Base-by-base conservation (phyloP, 495 filamentous ascomycete species). In the Recurvomyces mirabilis region DNA sequence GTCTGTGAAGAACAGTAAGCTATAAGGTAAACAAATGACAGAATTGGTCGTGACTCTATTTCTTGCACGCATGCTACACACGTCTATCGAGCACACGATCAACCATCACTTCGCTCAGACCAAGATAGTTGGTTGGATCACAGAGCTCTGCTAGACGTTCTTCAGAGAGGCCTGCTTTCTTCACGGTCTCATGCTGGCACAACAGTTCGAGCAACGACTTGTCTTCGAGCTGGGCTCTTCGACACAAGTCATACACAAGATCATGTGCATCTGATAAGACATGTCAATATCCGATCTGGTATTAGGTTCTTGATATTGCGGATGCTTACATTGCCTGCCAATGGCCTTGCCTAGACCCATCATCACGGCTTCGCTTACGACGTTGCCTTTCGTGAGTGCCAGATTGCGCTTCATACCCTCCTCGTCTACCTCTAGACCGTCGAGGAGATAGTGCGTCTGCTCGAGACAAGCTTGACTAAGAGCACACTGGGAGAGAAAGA, bases 281-380 rank as follows among this genome's bases (percentile, higher is more conserved):
- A n/a, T n/a, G n/a, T n/a, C n/a, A n/a, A n/a, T n/a, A n/a, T n/a
- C n/a, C n/a, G n/a, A n/a, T n/a, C n/a, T n/a, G n/a, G n/a, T n/a
- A n/a, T 30, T n/a, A 30, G 9, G 9, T 30, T 30, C 9, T n/a
- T 30, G 28, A n/a, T 30, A 9, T 30, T 30, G 9, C 28, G 9
- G 9, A 6, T 23, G 45, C 45, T 13, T 49, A 34, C 36, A 36
- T 19, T 56, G 53, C 29, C 53, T 20, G 2, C 53, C 53, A 9
- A 56, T 34, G 12, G 25, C 53, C 45, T 46, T 49, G 5, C 53
- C 53, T 37, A 56, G 33, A n/a, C 53, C 53, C 53, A 56, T 56
- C 53, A 56, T 56, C 0, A 56, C 53, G 17, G 53, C 53, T 29
- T 56, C 53, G 14, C 35, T 43, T 13, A 56, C 53, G 13, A 56